A percentile compares a stretch with the other conserved stretches of the same genome.
These are phyloP conservation scores for Amphicarpaea edgeworthii DNA, from an alignment of 306 rosid genomes.

Conservation along the genomic window DNA sequence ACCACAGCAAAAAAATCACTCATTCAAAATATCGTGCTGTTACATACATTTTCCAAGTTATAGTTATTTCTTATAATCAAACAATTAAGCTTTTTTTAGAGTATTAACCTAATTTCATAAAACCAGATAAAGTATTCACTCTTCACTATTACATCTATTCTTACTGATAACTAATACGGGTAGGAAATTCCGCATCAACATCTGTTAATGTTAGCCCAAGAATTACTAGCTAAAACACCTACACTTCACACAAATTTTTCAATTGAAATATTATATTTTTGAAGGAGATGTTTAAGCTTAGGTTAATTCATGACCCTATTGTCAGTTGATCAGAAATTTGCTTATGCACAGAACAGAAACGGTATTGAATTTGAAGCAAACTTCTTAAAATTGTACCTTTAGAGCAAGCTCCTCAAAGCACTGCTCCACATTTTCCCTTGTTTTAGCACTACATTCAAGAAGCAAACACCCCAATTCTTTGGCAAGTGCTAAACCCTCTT, in stretches of 20 bases:
- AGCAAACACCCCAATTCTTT: conserved; percentile 83
- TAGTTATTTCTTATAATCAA: background rate
- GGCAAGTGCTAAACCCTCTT: conserved; percentile 90
- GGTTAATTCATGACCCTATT: background rate
- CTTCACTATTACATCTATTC: background rate
- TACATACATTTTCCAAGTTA: conserved; percentile 7
- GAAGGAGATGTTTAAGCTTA: conserved; percentile 6
- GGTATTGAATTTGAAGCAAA: conserved; percentile 17
- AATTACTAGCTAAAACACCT: background rate
- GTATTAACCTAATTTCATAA: conserved; percentile 14
- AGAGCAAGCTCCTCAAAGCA: conserved; percentile 96
- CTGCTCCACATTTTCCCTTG: conserved; percentile 86
- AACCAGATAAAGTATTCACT: conserved; percentile 10
- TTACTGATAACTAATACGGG: conserved; percentile 11
- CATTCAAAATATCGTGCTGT: conserved; percentile 3
- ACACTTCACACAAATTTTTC: background rate
- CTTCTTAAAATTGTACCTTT: conserved; percentile 61
- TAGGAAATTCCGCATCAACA: conserved; percentile 31
- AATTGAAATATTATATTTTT: background rate
- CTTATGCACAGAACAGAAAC: background rate
- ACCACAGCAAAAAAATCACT: background rate
- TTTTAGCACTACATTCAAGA: conserved; percentile 94
- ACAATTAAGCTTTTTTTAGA: background rate
- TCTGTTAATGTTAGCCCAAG: background rate
- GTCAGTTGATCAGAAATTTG: conserved; percentile 25